Conservation (phyloP, 2,329 filamentous ascomycete species). For the Monosporascus sp. region DNA sequence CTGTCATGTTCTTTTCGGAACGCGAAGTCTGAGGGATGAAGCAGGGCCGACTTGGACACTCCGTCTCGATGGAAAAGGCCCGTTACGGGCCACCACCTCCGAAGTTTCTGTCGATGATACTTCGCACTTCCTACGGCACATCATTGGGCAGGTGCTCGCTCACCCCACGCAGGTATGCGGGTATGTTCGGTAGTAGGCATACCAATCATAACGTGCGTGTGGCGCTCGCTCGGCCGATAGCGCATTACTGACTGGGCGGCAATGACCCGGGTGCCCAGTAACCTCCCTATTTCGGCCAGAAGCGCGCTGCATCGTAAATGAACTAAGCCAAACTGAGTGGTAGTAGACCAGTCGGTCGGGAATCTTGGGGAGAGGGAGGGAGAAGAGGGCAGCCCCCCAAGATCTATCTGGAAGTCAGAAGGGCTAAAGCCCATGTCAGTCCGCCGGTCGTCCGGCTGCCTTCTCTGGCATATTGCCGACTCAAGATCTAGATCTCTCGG, state of each 20-base stretch:
- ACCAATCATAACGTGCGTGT: too few relatives aligned
- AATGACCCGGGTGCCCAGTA: too few relatives aligned
- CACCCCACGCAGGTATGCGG: too few relatives aligned
- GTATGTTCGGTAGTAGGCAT: too few relatives aligned
- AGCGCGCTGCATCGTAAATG: not conserved
- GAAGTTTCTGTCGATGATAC: not conserved
- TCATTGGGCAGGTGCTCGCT: too few relatives aligned
- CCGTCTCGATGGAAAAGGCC: not conserved
- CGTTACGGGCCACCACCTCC: not conserved
- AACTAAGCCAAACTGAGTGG: not conserved
- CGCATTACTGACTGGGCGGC: too few relatives aligned
- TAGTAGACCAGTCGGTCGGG: not conserved
- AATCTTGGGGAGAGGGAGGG: not conserved
- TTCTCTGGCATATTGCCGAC: not conserved
- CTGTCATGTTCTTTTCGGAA: not conserved
- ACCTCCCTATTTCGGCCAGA: too few relatives aligned
- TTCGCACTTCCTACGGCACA: not conserved
- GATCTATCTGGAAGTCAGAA: too few relatives aligned
- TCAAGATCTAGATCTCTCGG: not conserved
- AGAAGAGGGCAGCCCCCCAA: not conserved
- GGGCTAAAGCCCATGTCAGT: too few relatives aligned
- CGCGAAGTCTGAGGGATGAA: not conserved
- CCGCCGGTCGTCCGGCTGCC: not conserved
- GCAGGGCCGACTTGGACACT: not conserved
- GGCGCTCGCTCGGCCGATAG: too few relatives aligned